phyloP scores from a whole-genome alignment of 345 rosid species.

The Heritiera fomes region DNA sequence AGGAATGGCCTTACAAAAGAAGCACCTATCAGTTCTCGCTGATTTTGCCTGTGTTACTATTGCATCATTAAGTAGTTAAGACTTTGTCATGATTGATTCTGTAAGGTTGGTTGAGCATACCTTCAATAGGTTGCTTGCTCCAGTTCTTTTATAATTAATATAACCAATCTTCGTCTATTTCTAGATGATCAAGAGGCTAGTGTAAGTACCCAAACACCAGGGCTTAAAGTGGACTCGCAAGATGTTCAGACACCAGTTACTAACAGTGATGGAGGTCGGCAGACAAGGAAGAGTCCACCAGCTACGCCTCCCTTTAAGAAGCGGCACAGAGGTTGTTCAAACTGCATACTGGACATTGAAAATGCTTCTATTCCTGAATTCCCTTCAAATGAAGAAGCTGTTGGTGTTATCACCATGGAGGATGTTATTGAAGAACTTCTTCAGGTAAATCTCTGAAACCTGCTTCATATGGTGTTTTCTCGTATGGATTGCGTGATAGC shows the following conservation, averaged over 20 bases:
- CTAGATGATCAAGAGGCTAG: constrained; percentile 32
- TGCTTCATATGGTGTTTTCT: neutral
- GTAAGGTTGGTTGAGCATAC: constrained; percentile 12
- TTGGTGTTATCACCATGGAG: constrained; percentile 93
- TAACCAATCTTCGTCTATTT: neutral
- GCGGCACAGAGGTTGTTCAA: constrained; percentile 84
- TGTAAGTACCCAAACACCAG: constrained; percentile 26
- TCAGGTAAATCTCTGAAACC: constrained; percentile 51
- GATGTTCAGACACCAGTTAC: constrained; percentile 35
- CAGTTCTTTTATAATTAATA: constrained; percentile 14
- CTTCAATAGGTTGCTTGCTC: constrained; percentile 16
- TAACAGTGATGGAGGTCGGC: constrained; percentile 46
- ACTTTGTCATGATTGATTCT: constrained; percentile 6
- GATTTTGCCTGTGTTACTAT: neutral
- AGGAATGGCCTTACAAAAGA: neutral
- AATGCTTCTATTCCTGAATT: constrained; percentile 68
- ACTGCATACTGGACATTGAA: constrained; percentile 84
- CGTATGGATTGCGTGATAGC: neutral
- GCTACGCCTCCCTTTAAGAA: constrained; percentile 71
- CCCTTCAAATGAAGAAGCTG: constrained; percentile 68
- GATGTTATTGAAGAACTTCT: constrained; percentile 99
- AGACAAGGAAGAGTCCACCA: constrained; percentile 48
- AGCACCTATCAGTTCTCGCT: neutral
- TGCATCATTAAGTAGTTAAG: neutral
- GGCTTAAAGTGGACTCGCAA: constrained; percentile 37